phyloP scores from a whole-genome alignment of 1,284 basidiomycete genomes.

The Cutaneotrichosporon sp. region DNA sequence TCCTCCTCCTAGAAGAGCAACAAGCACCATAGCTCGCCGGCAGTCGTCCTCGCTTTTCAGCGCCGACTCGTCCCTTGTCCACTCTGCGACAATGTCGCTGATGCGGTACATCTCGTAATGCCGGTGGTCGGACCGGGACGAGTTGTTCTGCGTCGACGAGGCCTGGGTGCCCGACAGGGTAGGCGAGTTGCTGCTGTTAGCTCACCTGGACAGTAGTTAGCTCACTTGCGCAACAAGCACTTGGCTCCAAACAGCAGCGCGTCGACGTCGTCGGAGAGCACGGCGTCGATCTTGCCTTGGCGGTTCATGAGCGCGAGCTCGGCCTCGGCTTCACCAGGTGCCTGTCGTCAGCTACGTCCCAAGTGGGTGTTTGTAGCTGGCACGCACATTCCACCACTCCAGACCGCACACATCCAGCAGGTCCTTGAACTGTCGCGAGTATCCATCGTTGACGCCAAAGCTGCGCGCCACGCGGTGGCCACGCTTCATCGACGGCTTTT shows the following conservation, averaged over 20 bases:
- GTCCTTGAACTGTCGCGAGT: constrained; percentile 63
- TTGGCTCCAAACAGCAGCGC: constrained; percentile 86
- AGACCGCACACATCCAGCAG: constrained; percentile 87
- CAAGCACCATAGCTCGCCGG: constrained; percentile 75
- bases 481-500: constrained; percentile 78
- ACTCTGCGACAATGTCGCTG: constrained; percentile 55
- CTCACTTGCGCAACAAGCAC: constrained; percentile 75
- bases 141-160: constrained; percentile 18
- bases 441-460: constrained; percentile 59
- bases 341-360: constrained; percentile 56
- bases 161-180: constrained; percentile 62
- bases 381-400: constrained; percentile 73
- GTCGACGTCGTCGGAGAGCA: constrained; percentile 92
- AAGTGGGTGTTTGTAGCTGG: neutral
- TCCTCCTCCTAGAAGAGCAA: constrained; percentile 83
- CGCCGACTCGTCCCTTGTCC: constrained; percentile 30
- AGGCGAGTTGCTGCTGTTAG: constrained; percentile 64
- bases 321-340: constrained; percentile 94
- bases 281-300: constrained; percentile 79
- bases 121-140: constrained; percentile 58
- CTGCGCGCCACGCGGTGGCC: constrained; percentile 58
- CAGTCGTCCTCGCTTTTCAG: constrained; percentile 56
- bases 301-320: constrained; percentile 85
- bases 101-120: constrained; percentile 69
- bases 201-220: neutral